These are phyloP conservation scores for Leccinum barrowsii DNA, from an alignment of 768 basidiomycete species.

Conservation along the genomic window DNA sequence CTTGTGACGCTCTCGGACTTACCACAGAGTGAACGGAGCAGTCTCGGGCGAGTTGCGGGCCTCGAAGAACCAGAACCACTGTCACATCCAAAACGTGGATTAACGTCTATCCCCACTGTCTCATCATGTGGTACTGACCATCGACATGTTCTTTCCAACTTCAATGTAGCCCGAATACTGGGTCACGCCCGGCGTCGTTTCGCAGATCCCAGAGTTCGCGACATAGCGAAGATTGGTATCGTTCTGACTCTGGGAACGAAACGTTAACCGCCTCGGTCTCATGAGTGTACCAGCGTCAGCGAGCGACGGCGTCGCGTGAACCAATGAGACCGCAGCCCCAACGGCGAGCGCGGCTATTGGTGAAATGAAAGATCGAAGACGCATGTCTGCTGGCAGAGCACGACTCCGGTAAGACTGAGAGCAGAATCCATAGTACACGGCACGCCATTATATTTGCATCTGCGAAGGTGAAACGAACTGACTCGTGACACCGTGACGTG, in stretches of 20 bases:
- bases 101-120: neutral
- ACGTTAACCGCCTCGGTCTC: neutral
- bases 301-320: neutral
- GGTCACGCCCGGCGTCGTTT: slow-evolving; percentile 57
- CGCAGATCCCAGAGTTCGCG: slow-evolving; percentile 58
- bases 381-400: slow-evolving; percentile 14
- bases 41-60: slow-evolving; percentile 55
- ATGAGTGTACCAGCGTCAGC: too few relatives aligned
- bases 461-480: too few relatives aligned
- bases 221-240: slow-evolving; percentile 44
- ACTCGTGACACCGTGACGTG: too few relatives aligned
- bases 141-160: slow-evolving; percentile 53
- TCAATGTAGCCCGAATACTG: slow-evolving; percentile 64
- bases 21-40: slow-evolving; percentile 68
- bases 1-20: neutral
- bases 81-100: neutral
- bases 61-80: slow-evolving; percentile 80
- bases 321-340: neutral
- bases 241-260: slow-evolving; percentile 18
- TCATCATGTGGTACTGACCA: slow-evolving; percentile 35
- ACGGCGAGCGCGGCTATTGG: neutral
- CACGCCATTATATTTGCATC: neutral
- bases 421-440: too few relatives aligned
- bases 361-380: neutral
- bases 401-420: neutral